Conservation (phyloP, 1,284 basidiomycete genomes). For the Xerocomus nothofagi region DNA sequence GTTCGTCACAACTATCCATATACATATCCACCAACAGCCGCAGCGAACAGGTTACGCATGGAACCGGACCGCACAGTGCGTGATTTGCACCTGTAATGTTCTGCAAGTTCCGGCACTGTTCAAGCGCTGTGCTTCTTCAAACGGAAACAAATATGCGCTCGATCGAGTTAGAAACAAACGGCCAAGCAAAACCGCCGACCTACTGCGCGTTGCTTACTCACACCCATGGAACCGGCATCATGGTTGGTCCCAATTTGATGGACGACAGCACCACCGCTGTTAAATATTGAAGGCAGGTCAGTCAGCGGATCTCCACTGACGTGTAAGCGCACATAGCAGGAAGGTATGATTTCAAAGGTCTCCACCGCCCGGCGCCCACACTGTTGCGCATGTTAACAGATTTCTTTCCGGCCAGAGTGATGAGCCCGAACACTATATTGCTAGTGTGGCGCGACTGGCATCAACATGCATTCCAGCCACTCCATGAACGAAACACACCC, state of each 20-base stretch:
- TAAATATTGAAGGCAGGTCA: constrained; percentile 26
- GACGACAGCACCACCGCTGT: constrained; percentile 46
- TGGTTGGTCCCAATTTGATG: constrained; percentile 79
- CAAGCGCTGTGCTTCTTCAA: constrained; percentile 56
- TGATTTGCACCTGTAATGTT: constrained; percentile 58
- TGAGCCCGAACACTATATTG: constrained; percentile 79
- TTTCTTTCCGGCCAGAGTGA: constrained; percentile 70
- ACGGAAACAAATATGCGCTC: constrained; percentile 70
- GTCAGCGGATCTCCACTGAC: constrained; percentile 1
- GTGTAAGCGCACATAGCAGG: constrained; percentile 52
- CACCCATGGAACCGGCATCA: constrained; percentile 72
- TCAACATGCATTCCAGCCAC: constrained; percentile 4
- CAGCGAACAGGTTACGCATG: constrained; percentile 69
- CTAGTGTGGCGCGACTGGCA: constrained; percentile 3
- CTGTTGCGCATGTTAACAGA: constrained; percentile 61
- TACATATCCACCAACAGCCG: constrained; percentile 55
- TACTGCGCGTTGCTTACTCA: constrained; percentile 30
- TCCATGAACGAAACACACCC: constrained; percentile 44
- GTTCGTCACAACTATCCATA: constrained; percentile 71
- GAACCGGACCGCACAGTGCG: constrained; percentile 75
- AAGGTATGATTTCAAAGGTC: constrained; percentile 39
- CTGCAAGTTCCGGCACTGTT: constrained; percentile 2
- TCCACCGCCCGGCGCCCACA: constrained; percentile 39
- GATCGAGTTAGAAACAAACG: constrained; percentile 50
- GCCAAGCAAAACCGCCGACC: constrained; percentile 2